Evolutionary conservation across 2,329 filamentous ascomycete species (phyloP).

Genomic region (Colletotrichum phormii): DNA sequence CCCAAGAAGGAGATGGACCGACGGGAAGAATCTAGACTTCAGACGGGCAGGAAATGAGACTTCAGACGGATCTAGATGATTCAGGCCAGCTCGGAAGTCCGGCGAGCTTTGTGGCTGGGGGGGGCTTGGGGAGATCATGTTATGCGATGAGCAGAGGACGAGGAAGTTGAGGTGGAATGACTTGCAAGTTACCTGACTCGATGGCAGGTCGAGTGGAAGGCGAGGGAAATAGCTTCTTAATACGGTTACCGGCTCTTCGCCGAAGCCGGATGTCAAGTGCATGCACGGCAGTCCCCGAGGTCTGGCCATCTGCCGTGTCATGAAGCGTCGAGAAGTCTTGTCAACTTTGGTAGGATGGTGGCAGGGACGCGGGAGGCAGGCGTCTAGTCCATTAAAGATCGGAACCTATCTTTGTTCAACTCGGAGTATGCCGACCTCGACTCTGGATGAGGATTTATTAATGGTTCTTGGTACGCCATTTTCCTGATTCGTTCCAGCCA

Average conservation of each 20-base stretch:
- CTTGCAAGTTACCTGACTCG: neutral
- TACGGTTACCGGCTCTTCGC: too few relatives aligned
- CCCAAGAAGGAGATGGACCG: neutral
- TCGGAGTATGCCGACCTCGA: neutral
- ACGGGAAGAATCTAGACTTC: neutral
- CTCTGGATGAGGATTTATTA: neutral
- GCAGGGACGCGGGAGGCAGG: neutral
- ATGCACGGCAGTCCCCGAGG: neutral
- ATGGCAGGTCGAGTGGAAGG: neutral
- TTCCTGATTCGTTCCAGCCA: neutral
- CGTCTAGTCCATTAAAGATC: neutral
- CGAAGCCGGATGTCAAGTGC: neutral
- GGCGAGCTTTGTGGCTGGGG: slow-evolving; percentile 17
- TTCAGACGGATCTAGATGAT: neutral
- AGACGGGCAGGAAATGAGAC: neutral
- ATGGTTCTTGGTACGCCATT: neutral
- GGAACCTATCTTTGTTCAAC: neutral
- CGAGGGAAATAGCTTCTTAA: neutral
- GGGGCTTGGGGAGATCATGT: slow-evolving; percentile 24
- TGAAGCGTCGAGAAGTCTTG: neutral
- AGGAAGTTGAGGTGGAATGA: neutral
- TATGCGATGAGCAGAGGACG: neutral
- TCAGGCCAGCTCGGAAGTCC: slow-evolving; percentile 7
- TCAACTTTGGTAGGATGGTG: neutral
- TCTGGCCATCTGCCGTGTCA: neutral